phyloP scores from a whole-genome alignment of 2,329 filamentous ascomycete genomes.

The Colletotrichum higginsianum region DNA sequence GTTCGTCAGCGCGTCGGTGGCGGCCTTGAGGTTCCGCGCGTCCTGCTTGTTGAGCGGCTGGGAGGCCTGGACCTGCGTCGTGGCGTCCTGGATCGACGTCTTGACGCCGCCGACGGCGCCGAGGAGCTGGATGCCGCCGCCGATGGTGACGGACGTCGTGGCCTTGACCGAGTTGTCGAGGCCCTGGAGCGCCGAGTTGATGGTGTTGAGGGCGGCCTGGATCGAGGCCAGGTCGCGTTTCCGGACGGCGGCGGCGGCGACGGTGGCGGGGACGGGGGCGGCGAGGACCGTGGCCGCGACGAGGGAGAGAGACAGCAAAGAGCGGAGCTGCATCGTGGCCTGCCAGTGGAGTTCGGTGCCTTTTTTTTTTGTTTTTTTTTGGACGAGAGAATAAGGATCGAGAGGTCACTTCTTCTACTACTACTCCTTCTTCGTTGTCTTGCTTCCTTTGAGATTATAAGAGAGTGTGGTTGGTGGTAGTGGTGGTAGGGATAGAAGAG shows the following conservation, averaged over 20 bases:
- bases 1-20: constrained; percentile 37
- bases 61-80: constrained; percentile 27
- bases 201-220: constrained; percentile 33
- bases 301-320: constrained; percentile 16
- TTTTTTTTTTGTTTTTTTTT: neutral
- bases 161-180: constrained; percentile 36
- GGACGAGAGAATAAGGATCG: constrained; percentile 12
- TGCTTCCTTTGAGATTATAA: constrained; percentile 8
- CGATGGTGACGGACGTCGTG: constrained; percentile 4
- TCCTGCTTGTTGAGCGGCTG: constrained; percentile 13
- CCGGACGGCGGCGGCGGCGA: neutral
- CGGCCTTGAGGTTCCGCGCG: constrained; percentile 29
- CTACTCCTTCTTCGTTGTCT: too few relatives aligned
- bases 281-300: constrained; percentile 20
- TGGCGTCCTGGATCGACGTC: constrained; percentile 27
- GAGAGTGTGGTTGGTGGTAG: constrained; percentile 30
- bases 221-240: constrained; percentile 28
- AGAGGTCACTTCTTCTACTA: neutral
- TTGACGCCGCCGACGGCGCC: constrained; percentile 14
- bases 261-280: constrained; percentile 15
- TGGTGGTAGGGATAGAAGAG: neutral
- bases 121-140: constrained; percentile 25
- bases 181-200: constrained; percentile 31
- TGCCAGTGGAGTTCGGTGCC: neutral
- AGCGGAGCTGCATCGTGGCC: constrained; percentile 30